These are phyloP conservation scores for Apophysomyces ossiformis DNA, from an alignment of 371 early-diverging fungal species.

Conservation along the genomic window DNA sequence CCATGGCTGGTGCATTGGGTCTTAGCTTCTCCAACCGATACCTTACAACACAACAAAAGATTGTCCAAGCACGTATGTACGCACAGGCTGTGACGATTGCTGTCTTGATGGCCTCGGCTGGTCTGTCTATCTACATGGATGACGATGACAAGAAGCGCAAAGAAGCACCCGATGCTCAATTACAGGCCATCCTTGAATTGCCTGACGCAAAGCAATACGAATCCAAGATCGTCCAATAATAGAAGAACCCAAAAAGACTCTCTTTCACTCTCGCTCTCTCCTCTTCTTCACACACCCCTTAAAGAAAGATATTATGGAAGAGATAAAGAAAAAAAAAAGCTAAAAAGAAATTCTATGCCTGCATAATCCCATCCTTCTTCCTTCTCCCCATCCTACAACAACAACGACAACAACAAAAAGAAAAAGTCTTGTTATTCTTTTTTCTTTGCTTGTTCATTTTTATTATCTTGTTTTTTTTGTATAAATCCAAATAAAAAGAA, in stretches of 20 bases:
- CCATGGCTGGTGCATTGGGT: slow-evolving; percentile 69
- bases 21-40: slow-evolving; percentile 71
- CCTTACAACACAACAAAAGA: slow-evolving; percentile 71
- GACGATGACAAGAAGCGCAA: slow-evolving; percentile 35
- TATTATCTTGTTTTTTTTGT: not conserved
- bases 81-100: slow-evolving; percentile 57
- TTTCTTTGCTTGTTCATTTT: not conserved
- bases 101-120: slow-evolving; percentile 56
- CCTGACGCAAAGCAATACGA: slow-evolving; percentile 31
- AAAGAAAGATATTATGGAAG: too few relatives aligned
- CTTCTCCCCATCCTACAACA: too few relatives aligned
- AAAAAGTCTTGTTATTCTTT: too few relatives aligned
- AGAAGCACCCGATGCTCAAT: slow-evolving; percentile 45
- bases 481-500: not conserved
- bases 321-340: too few relatives aligned
- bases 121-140: slow-evolving; percentile 50
- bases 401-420: too few relatives aligned
- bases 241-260: too few relatives aligned
- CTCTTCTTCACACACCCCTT: not conserved
- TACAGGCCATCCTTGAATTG: slow-evolving; percentile 48
- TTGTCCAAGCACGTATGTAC: slow-evolving; percentile 82
- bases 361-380: too few relatives aligned
- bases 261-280: not conserved
- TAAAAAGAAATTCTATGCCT: too few relatives aligned
- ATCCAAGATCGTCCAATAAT: slow-evolving; percentile 14